Percentiles rank a stretch among this genome's conserved stretches.
Evolutionary conservation across 768 basidiomycete genomes (phyloP).

Genomic region (Podaxis sp.): DNA sequence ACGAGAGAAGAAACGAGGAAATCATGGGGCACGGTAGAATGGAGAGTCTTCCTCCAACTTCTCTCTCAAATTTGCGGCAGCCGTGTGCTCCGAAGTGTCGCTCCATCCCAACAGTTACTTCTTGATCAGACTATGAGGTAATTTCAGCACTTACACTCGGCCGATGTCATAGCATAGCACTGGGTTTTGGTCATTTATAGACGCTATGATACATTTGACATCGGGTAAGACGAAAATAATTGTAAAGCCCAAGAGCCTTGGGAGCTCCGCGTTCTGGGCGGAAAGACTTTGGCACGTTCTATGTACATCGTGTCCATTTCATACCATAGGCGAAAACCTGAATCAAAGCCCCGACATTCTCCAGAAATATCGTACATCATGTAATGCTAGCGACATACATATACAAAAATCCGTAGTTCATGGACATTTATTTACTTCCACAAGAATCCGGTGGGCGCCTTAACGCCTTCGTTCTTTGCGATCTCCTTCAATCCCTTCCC

Average conservation of each 20-base stretch:
- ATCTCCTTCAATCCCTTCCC: conserved; percentile 56
- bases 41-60: too few relatives aligned
- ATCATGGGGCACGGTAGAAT: too few relatives aligned
- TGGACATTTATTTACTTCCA: conserved; percentile 34
- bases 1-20: too few relatives aligned
- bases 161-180: conserved; percentile 9
- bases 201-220: neutral
- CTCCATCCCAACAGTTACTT: neutral
- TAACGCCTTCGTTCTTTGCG: conserved; percentile 43
- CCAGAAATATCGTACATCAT: neutral
- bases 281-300: too few relatives aligned
- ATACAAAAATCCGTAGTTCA: conserved; percentile 2
- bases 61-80: neutral
- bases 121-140: conserved; percentile 8
- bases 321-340: neutral
- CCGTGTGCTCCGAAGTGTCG: neutral
- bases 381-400: neutral
- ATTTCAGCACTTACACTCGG: conserved; percentile 1
- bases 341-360: neutral
- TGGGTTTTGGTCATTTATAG: conserved; percentile 4
- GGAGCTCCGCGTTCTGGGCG: too few relatives aligned
- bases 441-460: conserved; percentile 56
- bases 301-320: neutral
- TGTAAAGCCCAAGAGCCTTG: neutral
- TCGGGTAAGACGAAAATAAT: neutral